Conservation (phyloP, 2,329 filamentous ascomycete species). For the Curvularia sp. region DNA sequence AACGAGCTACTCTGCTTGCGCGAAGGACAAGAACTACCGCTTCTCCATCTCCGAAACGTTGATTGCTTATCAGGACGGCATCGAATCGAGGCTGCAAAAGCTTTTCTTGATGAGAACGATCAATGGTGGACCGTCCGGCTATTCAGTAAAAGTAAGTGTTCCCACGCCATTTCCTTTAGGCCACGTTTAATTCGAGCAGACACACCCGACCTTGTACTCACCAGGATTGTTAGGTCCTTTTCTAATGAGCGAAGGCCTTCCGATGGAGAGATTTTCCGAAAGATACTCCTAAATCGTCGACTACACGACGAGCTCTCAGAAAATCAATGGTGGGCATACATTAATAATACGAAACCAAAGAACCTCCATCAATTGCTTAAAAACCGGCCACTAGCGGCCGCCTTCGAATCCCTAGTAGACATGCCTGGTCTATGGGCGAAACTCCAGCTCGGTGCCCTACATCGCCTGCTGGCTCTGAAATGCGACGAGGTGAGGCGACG, state of each 20-base stretch:
- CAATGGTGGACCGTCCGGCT: constrained; percentile 34
- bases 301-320: too few species aligned
- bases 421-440: constrained; percentile 30
- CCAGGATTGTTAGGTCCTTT: constrained; percentile 4
- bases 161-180: too few species aligned
- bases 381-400: constrained; percentile 16
- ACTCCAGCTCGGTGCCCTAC: constrained; percentile 29
- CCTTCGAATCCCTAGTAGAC: constrained; percentile 29
- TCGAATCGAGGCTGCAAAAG: constrained; percentile 20
- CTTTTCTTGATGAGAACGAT: constrained; percentile 29
- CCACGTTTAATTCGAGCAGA: too few species aligned
- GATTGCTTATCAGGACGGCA: constrained; percentile 28
- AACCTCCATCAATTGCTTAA: too few species aligned
- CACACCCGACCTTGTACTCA: not conserved
- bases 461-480: constrained; percentile 29
- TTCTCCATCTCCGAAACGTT: constrained; percentile 19
- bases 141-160: constrained; percentile 25
- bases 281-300: constrained; percentile 27
- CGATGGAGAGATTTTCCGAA: constrained; percentile 32
- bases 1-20: constrained; percentile 14
- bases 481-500: constrained; percentile 31
- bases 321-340: too few species aligned
- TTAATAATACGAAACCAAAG: too few species aligned
- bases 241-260: constrained; percentile 25
- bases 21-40: constrained; percentile 18